A percentile compares a stretch with the other conserved stretches of the same genome.
Evolutionary conservation across 495 filamentous ascomycete species (phyloP).

Genomic region (Astrocystis sublimbata): DNA sequence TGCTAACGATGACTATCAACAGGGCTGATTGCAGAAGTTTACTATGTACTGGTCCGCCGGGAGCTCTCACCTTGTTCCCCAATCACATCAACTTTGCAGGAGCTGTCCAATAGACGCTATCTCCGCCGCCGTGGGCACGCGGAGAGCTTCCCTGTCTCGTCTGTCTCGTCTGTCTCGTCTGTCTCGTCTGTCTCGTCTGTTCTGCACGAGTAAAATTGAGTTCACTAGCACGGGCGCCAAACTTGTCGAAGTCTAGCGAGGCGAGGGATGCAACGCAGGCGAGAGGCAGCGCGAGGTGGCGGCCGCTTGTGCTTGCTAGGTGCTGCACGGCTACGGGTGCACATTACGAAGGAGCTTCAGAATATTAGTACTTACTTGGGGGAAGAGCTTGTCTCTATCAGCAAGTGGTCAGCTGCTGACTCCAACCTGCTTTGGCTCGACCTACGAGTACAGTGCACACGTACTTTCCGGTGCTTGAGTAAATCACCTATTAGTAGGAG

Average conservation of each 20-base stretch:
- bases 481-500: no score
- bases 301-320: not conserved
- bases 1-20: not conserved
- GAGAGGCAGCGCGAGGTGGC: not conserved
- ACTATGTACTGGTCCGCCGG: not conserved
- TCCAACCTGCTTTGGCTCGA: not conserved
- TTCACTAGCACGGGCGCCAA: not conserved
- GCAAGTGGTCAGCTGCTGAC: conserved; percentile 11
- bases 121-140: not conserved
- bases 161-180: no score
- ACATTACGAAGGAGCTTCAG: not conserved
- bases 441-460: no score
- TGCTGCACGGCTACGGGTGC: not conserved
- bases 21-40: not conserved
- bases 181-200: no score
- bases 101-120: not conserved
- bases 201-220: not conserved
- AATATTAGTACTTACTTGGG: no score
- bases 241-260: conserved; percentile 6
- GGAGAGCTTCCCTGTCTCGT: not conserved
- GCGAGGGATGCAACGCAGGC: not conserved
- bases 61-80: not conserved
- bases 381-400: not conserved
- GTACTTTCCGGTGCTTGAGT: no score
- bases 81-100: not conserved